phyloP scores from a whole-genome alignment of 2,329 filamentous ascomycete species.

The Diaporthe longicolla region DNA sequence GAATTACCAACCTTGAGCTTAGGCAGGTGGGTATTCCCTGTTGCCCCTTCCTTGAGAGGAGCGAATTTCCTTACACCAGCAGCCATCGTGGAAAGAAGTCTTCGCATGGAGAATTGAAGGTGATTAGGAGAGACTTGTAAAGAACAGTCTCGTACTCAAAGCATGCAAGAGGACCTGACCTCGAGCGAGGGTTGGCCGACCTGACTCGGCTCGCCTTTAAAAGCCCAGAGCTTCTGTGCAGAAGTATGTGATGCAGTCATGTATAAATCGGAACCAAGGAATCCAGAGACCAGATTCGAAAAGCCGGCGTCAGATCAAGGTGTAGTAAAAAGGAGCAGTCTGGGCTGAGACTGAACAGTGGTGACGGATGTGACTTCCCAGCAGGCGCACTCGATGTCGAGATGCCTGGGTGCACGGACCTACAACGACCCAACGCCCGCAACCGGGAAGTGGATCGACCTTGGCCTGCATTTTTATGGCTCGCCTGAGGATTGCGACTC shows the following conservation, averaged over 20 bases:
- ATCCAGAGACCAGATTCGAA: no score
- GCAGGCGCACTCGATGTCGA: slow-evolving; percentile 1
- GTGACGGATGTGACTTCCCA: slow-evolving; percentile 18
- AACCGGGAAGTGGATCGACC: slow-evolving; percentile 4
- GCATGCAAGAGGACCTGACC: neutral
- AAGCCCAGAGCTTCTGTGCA: neutral
- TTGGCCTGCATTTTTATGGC: neutral
- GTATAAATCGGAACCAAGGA: neutral
- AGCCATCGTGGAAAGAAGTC: slow-evolving; percentile 60
- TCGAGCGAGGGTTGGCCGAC: neutral
- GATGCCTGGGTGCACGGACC: slow-evolving; percentile 23
- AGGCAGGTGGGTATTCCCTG: slow-evolving; percentile 54
- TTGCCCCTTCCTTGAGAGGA: slow-evolving; percentile 61
- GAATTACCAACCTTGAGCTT: slow-evolving; percentile 53
- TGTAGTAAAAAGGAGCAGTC: neutral
- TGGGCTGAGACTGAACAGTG: slow-evolving; percentile 4
- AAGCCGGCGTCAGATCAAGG: no score
- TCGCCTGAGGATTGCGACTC: neutral
- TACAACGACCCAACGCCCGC: neutral
- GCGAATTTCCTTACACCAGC: slow-evolving; percentile 65
- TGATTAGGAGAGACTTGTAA: neutral
- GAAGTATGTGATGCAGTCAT: neutral
- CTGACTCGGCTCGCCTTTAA: neutral
- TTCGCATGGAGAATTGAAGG: slow-evolving; percentile 46
- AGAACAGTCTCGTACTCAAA: neutral